Base-by-base conservation (phyloP, 192 early-diverging fungal species). In the Physocladia obscura region DNA sequence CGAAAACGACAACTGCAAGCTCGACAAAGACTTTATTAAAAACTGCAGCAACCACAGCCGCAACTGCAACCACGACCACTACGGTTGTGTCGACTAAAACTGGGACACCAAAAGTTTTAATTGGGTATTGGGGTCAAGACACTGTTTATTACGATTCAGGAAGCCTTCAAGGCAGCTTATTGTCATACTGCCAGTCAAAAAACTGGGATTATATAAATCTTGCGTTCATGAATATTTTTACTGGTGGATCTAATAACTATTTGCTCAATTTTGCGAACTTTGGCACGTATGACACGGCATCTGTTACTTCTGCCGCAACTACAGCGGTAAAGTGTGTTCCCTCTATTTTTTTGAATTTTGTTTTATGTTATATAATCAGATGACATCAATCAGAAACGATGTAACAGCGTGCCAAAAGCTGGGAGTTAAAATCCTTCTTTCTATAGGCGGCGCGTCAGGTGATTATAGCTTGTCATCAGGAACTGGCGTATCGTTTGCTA, bases 41-140 rank as follows among this genome's bases (percentile, higher is more conserved):
- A n/a, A n/a, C n/a, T n/a, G n/a, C n/a, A n/a, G n/a, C n/a, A n/a
- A n/a, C n/a, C n/a, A n/a, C n/a, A n/a, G n/a, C n/a, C n/a, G 48
- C 61, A 2, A 27, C 61, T 8, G 27, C 61, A 48, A 48, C 36
- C 6, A 62, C 40, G 6, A 21, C 61, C 30, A 48, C 36, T 22
- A 40, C 36, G 17, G 27, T 27, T 22, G 27, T 27, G 8, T 8
- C 36, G 1, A 15, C 61, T 19, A 34, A 24, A 13, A 34, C 21
- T 22, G 2, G 17, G 5, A 48, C 13, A 15, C 38, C 61, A 52
- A 51, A 65, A 44, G 52, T 51, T 19, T 52, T 65, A 22, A 52
- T 65, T 34, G 32, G 30, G 6, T 65, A 65, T 34, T 65, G 63
- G 63, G 63, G 63, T 21, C 63, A 65, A 51, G 34, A 52, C n/a